Base-by-base conservation (phyloP, 805 yeast genomes). In the Metschnikowia borealis region DNA sequence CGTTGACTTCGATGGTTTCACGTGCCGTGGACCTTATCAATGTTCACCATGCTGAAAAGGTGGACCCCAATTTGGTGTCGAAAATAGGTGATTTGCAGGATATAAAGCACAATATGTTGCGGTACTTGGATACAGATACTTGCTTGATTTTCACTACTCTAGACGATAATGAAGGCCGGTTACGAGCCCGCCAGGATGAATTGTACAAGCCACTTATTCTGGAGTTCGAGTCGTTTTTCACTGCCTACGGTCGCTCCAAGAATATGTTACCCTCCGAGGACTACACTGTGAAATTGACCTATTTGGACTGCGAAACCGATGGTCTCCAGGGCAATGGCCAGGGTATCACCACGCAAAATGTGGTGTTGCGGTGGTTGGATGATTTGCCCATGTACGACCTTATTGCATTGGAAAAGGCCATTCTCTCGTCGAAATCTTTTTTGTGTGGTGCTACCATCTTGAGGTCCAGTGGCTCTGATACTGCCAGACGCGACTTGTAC, bases 61-160 rank as follows among this genome's bases (percentile, higher is more conserved):
- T 61, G 10, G 73, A 70, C 18, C 84, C 80, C 45, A 51, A 58
- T 35, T 64, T 77, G 46, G 65, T 74, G 14, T 80, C 84, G 39
- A 85, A 86, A 63, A 76, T 84, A 36, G 90, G 91, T 8, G 79
- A 74, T 53, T 69, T 81, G 39, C 79, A 75, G 4, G 80, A 78
- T 39, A 79, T 89, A 18, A 78, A 81, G 53, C 67, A 75, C 39
- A 79, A 79, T 54, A 69, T 94, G 54, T 70, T 92, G 61, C 82
- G 91, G 49, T 94, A 91, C 63, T 73, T 95, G 51, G 99, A 94
- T 65, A 94, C 99, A 0, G 99, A 94, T 67, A 90, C 98, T 1
- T 73, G 96, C 54, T 75, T 94, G 47, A 89, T 92, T 7, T 86
- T 91, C 62, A 84, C 97, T 1, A 96, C 97, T 11, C 56, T 59